These are phyloP conservation scores for Myriosclerotinia duriaeana DNA, from an alignment of 2,329 filamentous ascomycete species.

Conservation along the genomic window DNA sequence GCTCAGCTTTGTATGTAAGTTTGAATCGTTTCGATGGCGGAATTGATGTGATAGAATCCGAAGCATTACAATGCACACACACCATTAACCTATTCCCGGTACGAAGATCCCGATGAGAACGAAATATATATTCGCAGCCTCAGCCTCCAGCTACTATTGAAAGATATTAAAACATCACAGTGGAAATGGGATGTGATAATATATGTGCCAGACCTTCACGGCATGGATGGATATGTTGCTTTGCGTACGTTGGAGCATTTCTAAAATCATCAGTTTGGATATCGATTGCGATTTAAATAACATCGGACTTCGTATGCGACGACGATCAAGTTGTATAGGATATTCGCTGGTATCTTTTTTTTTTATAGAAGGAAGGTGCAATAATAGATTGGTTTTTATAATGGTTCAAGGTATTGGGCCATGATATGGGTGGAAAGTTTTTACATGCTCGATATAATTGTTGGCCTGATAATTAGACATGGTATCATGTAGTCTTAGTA, in stretches of 20 bases:
- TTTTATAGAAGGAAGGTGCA: background rate
- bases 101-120: background rate
- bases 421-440: background rate
- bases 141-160: too few species aligned
- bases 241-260: background rate
- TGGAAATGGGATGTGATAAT: background rate
- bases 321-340: background rate
- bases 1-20: background rate
- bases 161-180: background rate
- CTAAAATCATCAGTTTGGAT: background rate
- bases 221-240: background rate
- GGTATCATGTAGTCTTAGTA: too few species aligned
- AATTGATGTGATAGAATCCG: conserved; percentile 4
- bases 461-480: background rate
- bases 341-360: background rate
- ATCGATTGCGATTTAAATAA: background rate
- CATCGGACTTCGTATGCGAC: background rate
- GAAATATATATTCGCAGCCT: background rate
- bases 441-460: background rate
- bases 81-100: background rate
- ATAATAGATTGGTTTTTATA: too few species aligned
- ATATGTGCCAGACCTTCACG: background rate
- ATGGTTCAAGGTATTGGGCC: background rate
- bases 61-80: background rate
- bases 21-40: background rate